Evolutionary conservation across 495 filamentous ascomycete species (phyloP).

Genomic region (Penicillium psychrofluorescens): DNA sequence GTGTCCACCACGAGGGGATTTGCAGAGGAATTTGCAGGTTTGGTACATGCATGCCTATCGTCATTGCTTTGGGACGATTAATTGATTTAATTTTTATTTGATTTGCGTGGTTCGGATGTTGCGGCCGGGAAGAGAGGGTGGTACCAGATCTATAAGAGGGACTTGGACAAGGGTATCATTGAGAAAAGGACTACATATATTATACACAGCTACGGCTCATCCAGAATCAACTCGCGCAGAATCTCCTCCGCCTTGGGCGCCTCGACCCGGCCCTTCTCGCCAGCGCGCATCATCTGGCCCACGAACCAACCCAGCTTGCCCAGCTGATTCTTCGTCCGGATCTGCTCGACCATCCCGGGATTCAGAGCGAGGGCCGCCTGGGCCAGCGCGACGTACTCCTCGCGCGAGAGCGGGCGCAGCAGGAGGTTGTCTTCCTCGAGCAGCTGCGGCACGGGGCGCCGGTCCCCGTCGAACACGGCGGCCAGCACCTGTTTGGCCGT

Average conservation of each 20-base stretch:
- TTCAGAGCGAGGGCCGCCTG: conserved; percentile 39
- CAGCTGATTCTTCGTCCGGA: conserved; percentile 55
- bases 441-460: conserved; percentile 47
- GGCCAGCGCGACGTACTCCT: conserved; percentile 40
- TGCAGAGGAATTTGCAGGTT: too few relatives aligned
- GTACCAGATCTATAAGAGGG: neutral
- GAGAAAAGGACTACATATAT: neutral
- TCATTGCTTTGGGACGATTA: too few relatives aligned
- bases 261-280: conserved; percentile 71
- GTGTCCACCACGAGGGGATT: conserved; percentile 13
- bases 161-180: neutral
- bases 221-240: conserved; percentile 49
- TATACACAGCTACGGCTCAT: conserved; percentile 5
- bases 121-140: too few relatives aligned
- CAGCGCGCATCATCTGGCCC: conserved; percentile 79
- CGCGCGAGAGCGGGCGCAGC: conserved; percentile 48
- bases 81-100: neutral
- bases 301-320: conserved; percentile 84
- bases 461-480: conserved; percentile 47
- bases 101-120: neutral
- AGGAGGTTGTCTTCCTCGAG: conserved; percentile 61
- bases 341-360: conserved; percentile 57
- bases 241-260: conserved; percentile 62
- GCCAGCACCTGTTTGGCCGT: conserved; percentile 69
- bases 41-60: too few relatives aligned